phyloP scores from a whole-genome alignment of 176 grass and related monocot species.

The Pontederia crassipes region DNA sequence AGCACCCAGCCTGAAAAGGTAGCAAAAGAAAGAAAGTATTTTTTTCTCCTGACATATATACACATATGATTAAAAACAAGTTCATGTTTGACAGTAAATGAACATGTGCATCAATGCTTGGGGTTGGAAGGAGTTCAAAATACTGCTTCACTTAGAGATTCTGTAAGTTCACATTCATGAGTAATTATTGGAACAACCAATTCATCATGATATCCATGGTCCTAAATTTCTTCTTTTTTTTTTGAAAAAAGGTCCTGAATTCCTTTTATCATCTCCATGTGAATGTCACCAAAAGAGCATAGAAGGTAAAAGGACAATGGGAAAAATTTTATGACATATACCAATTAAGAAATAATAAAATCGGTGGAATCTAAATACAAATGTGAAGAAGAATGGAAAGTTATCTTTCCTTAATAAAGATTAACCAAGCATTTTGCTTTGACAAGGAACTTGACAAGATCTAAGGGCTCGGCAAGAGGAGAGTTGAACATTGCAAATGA shows the following conservation, averaged over 20 bases:
- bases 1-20: constrained; percentile 80
- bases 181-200: constrained; percentile 90
- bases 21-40: neutral
- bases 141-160: constrained; percentile 82
- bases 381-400: too few species aligned
- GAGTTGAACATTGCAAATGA: too few species aligned
- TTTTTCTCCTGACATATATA: constrained; percentile 9
- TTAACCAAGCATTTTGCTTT: too few species aligned
- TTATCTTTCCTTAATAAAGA: too few species aligned
- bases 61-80: neutral
- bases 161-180: constrained; percentile 79
- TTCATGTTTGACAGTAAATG: too few species aligned
- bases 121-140: constrained; percentile 1
- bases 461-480: too few species aligned
- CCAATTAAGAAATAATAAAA: neutral
- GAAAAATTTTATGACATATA: neutral
- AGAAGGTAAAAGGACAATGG: neutral
- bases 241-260: constrained; percentile 47
- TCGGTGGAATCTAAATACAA: neutral
- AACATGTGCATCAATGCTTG: constrained; percentile 9
- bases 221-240: constrained; percentile 75
- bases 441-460: too few species aligned
- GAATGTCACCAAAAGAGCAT: constrained; percentile 37
- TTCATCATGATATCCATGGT: constrained; percentile 81
- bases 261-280: constrained; percentile 99